A percentile compares a stretch with the other conserved stretches of the same genome.
Conservation (phyloP, 805 yeast species). For the Candida rishiriensis region DNA sequence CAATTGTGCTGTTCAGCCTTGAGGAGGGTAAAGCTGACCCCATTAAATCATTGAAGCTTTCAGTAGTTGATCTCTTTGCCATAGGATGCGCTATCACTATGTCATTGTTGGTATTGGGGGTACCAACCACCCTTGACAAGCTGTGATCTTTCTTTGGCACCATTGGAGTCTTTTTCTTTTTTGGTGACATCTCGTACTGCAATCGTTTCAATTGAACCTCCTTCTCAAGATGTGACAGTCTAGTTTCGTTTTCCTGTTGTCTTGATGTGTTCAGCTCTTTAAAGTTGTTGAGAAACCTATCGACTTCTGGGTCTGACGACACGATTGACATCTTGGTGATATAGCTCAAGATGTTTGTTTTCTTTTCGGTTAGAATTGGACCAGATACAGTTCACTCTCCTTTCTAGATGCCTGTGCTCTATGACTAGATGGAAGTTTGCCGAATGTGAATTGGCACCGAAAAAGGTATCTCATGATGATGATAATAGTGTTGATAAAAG, state of each 20-base stretch:
- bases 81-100: constrained; percentile 13
- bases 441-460: no score
- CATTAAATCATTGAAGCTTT: background rate
- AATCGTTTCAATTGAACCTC: constrained; percentile 18
- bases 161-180: constrained; percentile 24
- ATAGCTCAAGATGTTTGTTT: no score
- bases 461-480: no score
- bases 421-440: no score
- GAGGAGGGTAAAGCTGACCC: background rate
- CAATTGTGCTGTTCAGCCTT: constrained; percentile 1
- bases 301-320: constrained; percentile 23
- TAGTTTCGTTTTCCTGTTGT: constrained; percentile 15
- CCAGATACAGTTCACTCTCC: no score
- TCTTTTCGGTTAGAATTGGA: no score
- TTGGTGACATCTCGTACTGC: constrained; percentile 18
- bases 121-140: constrained; percentile 4
- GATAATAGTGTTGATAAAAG: no score
- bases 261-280: constrained; percentile 14
- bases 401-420: no score
- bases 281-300: constrained; percentile 21
- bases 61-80: constrained; percentile 10
- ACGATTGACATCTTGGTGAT: background rate
- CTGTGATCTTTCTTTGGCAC: constrained; percentile 23
- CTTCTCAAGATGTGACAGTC: constrained; percentile 15
- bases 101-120: background rate